Percentiles rank a stretch among this genome's conserved stretches.
phyloP scores from a whole-genome alignment of 2,329 filamentous ascomycete genomes.

The Leptographium galeiforme region DNA sequence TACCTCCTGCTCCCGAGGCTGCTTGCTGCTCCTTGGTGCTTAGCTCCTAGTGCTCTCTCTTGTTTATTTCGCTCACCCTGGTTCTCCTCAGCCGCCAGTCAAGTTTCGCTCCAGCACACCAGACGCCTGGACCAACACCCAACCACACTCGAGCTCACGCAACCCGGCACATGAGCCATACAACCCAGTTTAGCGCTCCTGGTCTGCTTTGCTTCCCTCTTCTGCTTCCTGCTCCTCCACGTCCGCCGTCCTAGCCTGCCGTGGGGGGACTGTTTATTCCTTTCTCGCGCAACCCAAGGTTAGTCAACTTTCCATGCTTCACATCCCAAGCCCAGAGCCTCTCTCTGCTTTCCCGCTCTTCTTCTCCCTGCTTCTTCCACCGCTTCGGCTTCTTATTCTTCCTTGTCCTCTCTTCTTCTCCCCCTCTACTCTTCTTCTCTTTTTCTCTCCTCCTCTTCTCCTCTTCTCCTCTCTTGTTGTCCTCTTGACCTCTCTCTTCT shows the following conservation, averaged over 20 bases:
- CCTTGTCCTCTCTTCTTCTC: neutral
- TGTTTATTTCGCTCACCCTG: slow-evolving; percentile 4
- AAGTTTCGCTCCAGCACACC: slow-evolving; percentile 4
- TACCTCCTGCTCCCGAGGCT: neutral
- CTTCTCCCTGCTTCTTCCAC: neutral
- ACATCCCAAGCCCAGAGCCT: neutral
- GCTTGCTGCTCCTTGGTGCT: neutral
- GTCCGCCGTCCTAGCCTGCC: neutral
- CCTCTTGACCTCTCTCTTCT: neutral
- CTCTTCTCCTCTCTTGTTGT: neutral
- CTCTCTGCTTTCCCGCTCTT: neutral
- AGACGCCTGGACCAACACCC: neutral
- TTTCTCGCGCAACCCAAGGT: neutral
- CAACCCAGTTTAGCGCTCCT: neutral
- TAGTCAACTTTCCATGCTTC: neutral
- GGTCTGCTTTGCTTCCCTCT: neutral
- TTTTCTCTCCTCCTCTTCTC: neutral
- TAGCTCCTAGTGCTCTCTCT: neutral
- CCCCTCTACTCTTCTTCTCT: neutral
- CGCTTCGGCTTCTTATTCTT: neutral
- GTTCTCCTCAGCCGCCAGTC: slow-evolving; percentile 4
- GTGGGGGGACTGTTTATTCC: neutral
- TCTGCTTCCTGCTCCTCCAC: slow-evolving; percentile 3
- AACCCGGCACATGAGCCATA: neutral
- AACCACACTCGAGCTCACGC: slow-evolving; percentile 2